A percentile compares a stretch with the other conserved stretches of the same genome.
These are phyloP conservation scores for Niveomyces coronatus DNA, from an alignment of 2,329 filamentous ascomycete species.

Conservation along the genomic window DNA sequence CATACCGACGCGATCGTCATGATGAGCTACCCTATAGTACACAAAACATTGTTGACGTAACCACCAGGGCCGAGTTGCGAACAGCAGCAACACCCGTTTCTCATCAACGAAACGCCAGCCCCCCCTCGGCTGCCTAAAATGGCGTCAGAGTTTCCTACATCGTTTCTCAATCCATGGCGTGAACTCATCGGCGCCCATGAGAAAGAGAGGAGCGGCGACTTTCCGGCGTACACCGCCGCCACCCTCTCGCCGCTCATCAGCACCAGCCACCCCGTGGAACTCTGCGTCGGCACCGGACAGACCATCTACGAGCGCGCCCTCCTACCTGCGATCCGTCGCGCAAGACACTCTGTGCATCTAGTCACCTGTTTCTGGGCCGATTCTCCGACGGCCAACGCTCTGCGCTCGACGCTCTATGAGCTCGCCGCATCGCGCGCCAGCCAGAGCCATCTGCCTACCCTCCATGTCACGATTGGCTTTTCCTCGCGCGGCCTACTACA, in stretches of 20 bases:
- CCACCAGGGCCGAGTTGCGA: no score
- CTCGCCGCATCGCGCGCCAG: slow-evolving; percentile 40
- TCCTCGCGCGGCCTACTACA: slow-evolving; percentile 64
- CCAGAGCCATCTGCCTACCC: slow-evolving; percentile 17
- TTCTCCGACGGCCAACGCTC: slow-evolving; percentile 48
- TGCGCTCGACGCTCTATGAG: slow-evolving; percentile 46
- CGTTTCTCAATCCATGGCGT: slow-evolving; percentile 29
- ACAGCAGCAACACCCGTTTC: no score
- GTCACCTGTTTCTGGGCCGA: slow-evolving; percentile 77
- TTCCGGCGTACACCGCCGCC: slow-evolving; percentile 37
- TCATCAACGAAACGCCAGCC: no score
- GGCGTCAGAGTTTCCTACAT: slow-evolving; percentile 22
- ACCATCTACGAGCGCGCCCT: slow-evolving; percentile 45
- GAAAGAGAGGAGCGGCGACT: slow-evolving; percentile 28
- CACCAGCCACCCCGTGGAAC: slow-evolving; percentile 34
- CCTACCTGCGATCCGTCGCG: slow-evolving; percentile 49
- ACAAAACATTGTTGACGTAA: no score
- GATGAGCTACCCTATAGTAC: no score
- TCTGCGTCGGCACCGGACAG: slow-evolving; percentile 48
- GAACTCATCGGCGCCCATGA: slow-evolving; percentile 22
- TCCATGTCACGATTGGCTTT: slow-evolving; percentile 64
- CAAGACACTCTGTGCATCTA: slow-evolving; percentile 57
- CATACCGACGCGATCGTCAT: no score
- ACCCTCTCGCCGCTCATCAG: slow-evolving; percentile 37
- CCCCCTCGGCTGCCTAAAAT: no score